phyloP scores from a whole-genome alignment of 257 asterid species.

The Solanum chilense region DNA sequence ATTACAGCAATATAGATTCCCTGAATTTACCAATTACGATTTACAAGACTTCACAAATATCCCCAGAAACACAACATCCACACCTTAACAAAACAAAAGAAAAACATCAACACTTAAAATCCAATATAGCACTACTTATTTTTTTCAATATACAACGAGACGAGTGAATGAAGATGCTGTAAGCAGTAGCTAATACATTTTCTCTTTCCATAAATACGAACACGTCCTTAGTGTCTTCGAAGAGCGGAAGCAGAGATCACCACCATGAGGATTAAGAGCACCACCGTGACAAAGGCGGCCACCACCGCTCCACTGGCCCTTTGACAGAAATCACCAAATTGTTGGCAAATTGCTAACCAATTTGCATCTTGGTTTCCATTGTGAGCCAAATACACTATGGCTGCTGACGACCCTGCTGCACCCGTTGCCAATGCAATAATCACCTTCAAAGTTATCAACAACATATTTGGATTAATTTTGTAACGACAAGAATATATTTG shows the following conservation, averaged over 20 bases:
- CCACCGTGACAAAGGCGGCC: constrained; percentile 35
- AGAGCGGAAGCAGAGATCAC: constrained; percentile 46
- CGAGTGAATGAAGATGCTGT: neutral
- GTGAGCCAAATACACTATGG: constrained; percentile 69
- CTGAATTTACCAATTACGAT: neutral
- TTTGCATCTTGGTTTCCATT: constrained; percentile 48
- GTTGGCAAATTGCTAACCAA: constrained; percentile 64
- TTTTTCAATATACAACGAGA: neutral
- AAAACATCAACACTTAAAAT: neutral
- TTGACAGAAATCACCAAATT: constrained; percentile 48
- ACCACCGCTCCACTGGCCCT: constrained; percentile 43
- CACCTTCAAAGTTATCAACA: constrained; percentile 19
- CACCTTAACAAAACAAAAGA: neutral
- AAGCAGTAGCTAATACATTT: neutral
- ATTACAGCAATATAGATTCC: neutral
- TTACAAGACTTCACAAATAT: neutral
- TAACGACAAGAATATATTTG: neutral
- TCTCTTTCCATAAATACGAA: neutral
- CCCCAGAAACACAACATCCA: neutral
- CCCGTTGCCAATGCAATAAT: constrained; percentile 39
- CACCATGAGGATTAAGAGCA: constrained; percentile 26
- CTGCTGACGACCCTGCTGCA: constrained; percentile 51
- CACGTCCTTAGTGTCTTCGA: constrained; percentile 10
- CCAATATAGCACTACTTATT: neutral
- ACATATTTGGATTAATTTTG: neutral